Evolutionary conservation across 805 yeast species (phyloP).

Genomic region (Metschnikowia amazonensis): DNA sequence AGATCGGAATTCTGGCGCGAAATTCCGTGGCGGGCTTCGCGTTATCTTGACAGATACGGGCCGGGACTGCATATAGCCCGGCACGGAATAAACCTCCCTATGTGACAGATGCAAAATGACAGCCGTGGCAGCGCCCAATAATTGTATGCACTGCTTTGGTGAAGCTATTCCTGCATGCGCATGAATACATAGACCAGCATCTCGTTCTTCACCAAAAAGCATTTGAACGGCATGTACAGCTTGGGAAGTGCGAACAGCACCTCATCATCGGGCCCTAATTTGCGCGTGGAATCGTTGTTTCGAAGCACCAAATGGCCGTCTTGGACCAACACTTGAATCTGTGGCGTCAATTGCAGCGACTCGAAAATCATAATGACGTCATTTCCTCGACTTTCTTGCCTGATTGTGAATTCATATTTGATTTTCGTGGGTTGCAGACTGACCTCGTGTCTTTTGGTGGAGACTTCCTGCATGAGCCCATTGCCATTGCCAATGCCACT

Average conservation of each 20-base stretch:
- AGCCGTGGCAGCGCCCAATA: too few relatives aligned
- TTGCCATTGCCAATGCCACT: neutral
- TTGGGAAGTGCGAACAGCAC: slow-evolving; percentile 12
- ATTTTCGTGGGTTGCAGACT: neutral
- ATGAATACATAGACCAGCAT: slow-evolving; percentile 13
- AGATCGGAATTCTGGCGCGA: too few relatives aligned
- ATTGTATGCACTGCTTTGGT: too few relatives aligned
- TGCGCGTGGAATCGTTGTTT: slow-evolving; percentile 13
- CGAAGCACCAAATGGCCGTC: slow-evolving; percentile 9
- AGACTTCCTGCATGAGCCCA: neutral
- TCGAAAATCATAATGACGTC: slow-evolving; percentile 16
- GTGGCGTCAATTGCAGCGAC: slow-evolving; percentile 17
- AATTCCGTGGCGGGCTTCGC: too few relatives aligned
- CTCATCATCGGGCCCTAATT: slow-evolving; percentile 6
- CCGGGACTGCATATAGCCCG: too few relatives aligned
- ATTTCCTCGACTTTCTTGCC: slow-evolving; percentile 2
- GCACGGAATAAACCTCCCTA: too few relatives aligned
- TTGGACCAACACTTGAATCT: slow-evolving; percentile 11
- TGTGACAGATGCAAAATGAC: too few relatives aligned
- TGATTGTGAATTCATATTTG: slow-evolving; percentile 10
- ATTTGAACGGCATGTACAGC: slow-evolving; percentile 8
- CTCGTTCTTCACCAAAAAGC: slow-evolving; percentile 11
- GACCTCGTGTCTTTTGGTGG: neutral
- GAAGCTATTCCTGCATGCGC: neutral
- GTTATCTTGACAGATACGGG: too few relatives aligned